Evolutionary conservation across 768 basidiomycete genomes (phyloP).

Genomic region (Macrolepiota fuliginosa): DNA sequence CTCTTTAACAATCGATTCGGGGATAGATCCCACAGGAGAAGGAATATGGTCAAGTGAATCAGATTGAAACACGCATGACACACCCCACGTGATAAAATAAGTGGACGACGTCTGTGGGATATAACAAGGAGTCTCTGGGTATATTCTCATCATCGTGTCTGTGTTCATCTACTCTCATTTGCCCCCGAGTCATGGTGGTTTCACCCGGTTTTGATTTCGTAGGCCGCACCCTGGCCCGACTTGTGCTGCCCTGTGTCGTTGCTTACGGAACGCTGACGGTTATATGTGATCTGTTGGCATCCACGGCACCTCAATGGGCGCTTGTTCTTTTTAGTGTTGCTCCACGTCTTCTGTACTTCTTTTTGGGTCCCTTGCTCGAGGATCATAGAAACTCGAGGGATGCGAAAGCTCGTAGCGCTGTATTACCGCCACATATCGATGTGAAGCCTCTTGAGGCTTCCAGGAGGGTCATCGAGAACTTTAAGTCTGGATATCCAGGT

Average conservation of each 20-base stretch:
- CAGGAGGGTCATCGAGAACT: constrained; percentile 20
- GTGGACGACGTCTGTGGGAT: too few species aligned
- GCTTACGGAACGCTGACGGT: not conserved
- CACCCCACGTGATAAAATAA: too few species aligned
- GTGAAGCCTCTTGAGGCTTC: constrained; percentile 23
- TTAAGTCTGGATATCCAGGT: constrained; percentile 34
- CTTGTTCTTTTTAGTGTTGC: not conserved
- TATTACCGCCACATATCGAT: constrained; percentile 29
- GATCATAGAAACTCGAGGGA: constrained; percentile 11
- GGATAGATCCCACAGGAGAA: too few species aligned
- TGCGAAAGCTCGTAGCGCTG: constrained; percentile 31
- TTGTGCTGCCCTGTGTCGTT: not conserved
- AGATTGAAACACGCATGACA: too few species aligned
- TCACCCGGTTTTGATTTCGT: constrained; percentile 7
- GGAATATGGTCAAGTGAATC: too few species aligned
- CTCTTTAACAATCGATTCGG: too few species aligned
- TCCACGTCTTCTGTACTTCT: not conserved
- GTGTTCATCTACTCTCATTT: too few species aligned
- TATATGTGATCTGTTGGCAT: not conserved
- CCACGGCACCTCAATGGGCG: not conserved
- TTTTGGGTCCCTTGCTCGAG: not conserved
- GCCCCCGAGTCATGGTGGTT: not conserved
- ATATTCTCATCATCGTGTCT: too few species aligned
- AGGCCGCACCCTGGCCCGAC: not conserved
- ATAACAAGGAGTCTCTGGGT: too few species aligned